Conservation (phyloP, 805 yeast species). For the Ogataea henricii region DNA sequence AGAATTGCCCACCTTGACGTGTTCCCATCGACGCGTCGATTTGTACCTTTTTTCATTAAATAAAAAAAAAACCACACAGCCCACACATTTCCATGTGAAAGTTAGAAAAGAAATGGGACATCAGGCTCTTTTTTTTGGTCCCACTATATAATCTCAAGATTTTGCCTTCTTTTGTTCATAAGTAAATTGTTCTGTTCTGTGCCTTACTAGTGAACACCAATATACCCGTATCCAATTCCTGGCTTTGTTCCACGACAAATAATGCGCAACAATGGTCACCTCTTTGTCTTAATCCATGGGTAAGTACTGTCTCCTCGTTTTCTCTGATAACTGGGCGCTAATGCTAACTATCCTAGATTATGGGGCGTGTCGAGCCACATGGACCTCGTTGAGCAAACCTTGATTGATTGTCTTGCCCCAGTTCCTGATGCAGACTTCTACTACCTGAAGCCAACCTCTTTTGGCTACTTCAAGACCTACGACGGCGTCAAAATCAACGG, state of each 20-base stretch:
- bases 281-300: constrained; percentile 79
- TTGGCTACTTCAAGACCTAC: constrained; percentile 73
- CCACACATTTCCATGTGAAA: no score
- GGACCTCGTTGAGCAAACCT: constrained; percentile 45
- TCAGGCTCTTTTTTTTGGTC: no score
- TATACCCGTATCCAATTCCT: background rate
- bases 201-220: no score
- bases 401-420: constrained; percentile 40
- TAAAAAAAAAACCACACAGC: no score
- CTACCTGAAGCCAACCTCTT: constrained; percentile 56
- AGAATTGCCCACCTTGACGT: no score
- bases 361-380: constrained; percentile 71
- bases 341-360: constrained; percentile 29
- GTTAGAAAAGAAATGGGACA: no score
- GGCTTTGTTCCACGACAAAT: no score
- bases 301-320: constrained; percentile 32
- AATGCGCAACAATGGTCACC: constrained; percentile 42
- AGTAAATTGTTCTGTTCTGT: no score
- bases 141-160: no score
- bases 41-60: background rate
- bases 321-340: background rate
- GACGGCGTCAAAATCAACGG: constrained; percentile 83
- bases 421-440: constrained; percentile 40
- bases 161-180: no score
- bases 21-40: constrained; percentile 4